A percentile compares a stretch with the other conserved stretches of the same genome.
Evolutionary conservation across 768 basidiomycete genomes (phyloP).

Genomic region (Favolaschia claudopus): DNA sequence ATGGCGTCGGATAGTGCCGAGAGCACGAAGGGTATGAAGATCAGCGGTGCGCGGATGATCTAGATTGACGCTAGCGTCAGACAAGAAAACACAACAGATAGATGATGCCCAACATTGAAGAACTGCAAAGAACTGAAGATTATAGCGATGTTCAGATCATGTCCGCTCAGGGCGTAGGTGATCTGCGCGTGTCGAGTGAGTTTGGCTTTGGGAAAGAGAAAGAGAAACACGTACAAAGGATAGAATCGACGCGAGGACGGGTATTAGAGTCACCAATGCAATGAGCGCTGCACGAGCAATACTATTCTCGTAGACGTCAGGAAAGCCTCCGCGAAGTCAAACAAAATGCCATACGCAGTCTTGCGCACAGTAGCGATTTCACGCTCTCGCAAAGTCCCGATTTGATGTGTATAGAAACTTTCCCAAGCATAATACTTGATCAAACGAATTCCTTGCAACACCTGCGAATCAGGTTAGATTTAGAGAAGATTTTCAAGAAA

Average conservation of each 20-base stretch:
- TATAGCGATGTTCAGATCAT: constrained; percentile 48
- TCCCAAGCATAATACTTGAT: constrained; percentile 72
- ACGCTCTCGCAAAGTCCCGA: constrained; percentile 45
- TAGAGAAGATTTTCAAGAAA: not conserved
- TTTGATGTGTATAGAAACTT: constrained; percentile 51
- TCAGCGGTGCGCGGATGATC: constrained; percentile 66
- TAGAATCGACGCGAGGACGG: constrained; percentile 48
- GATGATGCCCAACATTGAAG: constrained; percentile 44
- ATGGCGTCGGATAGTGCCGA: constrained; percentile 55
- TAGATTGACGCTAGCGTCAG: constrained; percentile 25
- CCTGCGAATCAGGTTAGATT: constrained; percentile 34
- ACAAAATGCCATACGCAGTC: constrained; percentile 43
- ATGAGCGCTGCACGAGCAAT: constrained; percentile 34
- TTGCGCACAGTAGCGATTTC: constrained; percentile 50
- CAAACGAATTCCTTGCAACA: constrained; percentile 71
- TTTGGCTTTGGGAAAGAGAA: constrained; percentile 32
- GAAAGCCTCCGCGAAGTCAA: too few species aligned
- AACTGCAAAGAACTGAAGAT: constrained; percentile 56
- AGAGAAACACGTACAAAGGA: constrained; percentile 42
- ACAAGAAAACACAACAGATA: not conserved
- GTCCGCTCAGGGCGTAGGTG: constrained; percentile 55
- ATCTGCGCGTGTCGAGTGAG: constrained; percentile 37
- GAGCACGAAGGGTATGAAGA: constrained; percentile 63
- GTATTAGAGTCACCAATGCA: constrained; percentile 41
- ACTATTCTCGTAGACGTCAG: constrained; percentile 9